A percentile compares a stretch with the other conserved stretches of the same genome.
phyloP scores from a whole-genome alignment of 2,329 filamentous ascomycete species.

The Tolypocladium ovalisporum region DNA sequence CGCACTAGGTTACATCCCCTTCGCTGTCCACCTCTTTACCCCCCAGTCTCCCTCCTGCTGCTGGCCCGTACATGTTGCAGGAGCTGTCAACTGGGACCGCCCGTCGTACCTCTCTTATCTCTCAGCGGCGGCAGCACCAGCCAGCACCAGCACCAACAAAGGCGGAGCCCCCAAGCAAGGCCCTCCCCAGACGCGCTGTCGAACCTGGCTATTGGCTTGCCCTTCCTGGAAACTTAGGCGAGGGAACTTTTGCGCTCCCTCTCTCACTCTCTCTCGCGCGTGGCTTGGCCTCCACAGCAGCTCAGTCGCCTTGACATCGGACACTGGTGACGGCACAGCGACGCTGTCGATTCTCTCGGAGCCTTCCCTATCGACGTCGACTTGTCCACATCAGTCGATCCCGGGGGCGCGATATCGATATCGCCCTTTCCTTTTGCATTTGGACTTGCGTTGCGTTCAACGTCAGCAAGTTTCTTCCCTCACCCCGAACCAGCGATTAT shows the following conservation, averaged over 20 bases:
- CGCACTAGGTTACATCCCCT: constrained; percentile 12
- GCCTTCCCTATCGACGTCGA: constrained; percentile 8
- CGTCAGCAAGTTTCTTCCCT: constrained; percentile 14
- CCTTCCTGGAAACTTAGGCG: constrained; percentile 23
- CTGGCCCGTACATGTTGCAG: neutral
- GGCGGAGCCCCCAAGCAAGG: constrained; percentile 9
- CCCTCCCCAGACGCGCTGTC: constrained; percentile 12
- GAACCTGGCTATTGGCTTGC: constrained; percentile 21
- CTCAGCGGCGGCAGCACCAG: neutral
- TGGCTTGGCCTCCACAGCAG: constrained; percentile 20
- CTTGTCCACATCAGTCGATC: constrained; percentile 10
- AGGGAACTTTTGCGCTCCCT: constrained; percentile 29
- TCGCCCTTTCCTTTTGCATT: constrained; percentile 5
- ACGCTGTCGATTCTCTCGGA: constrained; percentile 3
- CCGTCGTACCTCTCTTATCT: neutral
- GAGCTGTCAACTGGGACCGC: constrained; percentile 1
- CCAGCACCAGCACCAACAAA: neutral
- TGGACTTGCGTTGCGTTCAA: constrained; percentile 6
- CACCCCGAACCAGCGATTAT: constrained; percentile 18
- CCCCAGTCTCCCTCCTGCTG: constrained; percentile 2
- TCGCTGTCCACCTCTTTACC: constrained; percentile 4
- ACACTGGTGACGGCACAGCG: constrained; percentile 1
- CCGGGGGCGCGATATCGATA: constrained; percentile 10
- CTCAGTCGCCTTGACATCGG: neutral
- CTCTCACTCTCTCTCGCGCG: constrained; percentile 16